Evolutionary conservation across 345 rosid genomes (phyloP).

Genomic region (Acer campestre): DNA sequence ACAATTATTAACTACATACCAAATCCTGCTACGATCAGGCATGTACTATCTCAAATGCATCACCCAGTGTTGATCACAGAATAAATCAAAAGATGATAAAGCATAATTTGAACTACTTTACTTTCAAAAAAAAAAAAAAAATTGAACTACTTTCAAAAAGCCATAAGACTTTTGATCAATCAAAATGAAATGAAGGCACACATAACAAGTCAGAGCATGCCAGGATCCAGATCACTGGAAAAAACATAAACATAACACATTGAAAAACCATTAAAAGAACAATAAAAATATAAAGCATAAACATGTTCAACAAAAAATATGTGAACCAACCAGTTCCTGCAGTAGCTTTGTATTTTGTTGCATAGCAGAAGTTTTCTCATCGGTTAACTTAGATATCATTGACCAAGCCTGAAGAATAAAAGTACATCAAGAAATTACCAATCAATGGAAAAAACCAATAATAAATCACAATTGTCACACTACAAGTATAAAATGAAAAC

Average conservation of each 20-base stretch:
- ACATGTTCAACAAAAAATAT: neutral
- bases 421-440: conserved; percentile 4
- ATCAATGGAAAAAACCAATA: neutral
- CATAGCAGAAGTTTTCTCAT: conserved; percentile 67
- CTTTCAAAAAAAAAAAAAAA: no score
- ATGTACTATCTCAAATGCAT: neutral
- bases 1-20: neutral
- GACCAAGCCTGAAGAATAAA: conserved; percentile 63
- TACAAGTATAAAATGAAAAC: neutral
- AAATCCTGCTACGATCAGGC: neutral
- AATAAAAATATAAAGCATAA: neutral
- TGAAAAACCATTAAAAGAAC: neutral
- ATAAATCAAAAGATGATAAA: conserved; percentile 1
- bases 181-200: neutral
- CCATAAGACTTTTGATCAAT: neutral
- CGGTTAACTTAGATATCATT: conserved; percentile 68
- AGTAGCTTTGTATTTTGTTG: conserved; percentile 61
- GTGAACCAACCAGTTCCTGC: conserved; percentile 65
- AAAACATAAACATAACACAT: neutral
- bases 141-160: neutral
- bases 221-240: neutral
- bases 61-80: neutral
- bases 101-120: neutral
- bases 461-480: neutral
- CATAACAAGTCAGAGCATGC: neutral